Evolutionary conservation across 768 basidiomycete species (phyloP).

Genomic region (Auriscalpium orientale): DNA sequence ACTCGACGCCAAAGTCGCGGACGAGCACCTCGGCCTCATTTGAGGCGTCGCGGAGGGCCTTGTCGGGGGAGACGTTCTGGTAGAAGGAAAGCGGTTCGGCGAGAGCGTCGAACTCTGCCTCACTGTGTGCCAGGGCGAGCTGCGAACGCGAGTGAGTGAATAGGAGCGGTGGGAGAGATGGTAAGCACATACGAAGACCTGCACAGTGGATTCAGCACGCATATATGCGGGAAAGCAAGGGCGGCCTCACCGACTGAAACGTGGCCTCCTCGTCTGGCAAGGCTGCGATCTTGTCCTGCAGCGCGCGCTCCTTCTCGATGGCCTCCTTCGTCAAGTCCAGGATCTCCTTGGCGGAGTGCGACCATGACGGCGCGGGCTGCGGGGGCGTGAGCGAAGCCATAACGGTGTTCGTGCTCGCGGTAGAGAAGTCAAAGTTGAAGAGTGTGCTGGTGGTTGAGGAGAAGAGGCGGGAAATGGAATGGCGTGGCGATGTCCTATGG

Average conservation of each 20-base stretch:
- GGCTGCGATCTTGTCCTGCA: conserved; percentile 53
- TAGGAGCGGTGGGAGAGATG: conserved; percentile 3
- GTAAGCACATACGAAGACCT: conserved; percentile 64
- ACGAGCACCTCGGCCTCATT: conserved; percentile 64
- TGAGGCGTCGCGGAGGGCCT: conserved; percentile 79
- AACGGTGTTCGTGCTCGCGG: neutral
- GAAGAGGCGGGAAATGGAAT: neutral
- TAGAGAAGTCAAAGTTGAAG: conserved; percentile 3
- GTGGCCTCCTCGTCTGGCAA: conserved; percentile 49
- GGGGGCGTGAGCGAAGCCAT: conserved; percentile 54
- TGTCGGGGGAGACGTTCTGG: conserved; percentile 69
- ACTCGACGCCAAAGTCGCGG: conserved; percentile 67
- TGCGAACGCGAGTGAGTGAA: conserved; percentile 24
- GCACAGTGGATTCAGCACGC: conserved; percentile 1
- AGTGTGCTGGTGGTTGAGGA: neutral
- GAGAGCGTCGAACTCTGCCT: conserved; percentile 46
- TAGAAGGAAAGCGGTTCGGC: conserved; percentile 68
- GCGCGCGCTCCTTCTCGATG: conserved; percentile 46
- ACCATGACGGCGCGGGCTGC: conserved; percentile 59
- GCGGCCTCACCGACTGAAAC: conserved; percentile 54
- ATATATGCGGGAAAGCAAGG: conserved; percentile 4
- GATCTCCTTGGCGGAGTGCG: conserved; percentile 57
- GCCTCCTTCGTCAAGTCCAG: conserved; percentile 46
- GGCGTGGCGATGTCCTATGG: neutral
- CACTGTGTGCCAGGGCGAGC: conserved; percentile 53